Evolutionary conservation across 2,329 filamentous ascomycete species (phyloP), one percentile per base, ranked within the genome.

Genomic region (Fusarium sp.): DNA sequence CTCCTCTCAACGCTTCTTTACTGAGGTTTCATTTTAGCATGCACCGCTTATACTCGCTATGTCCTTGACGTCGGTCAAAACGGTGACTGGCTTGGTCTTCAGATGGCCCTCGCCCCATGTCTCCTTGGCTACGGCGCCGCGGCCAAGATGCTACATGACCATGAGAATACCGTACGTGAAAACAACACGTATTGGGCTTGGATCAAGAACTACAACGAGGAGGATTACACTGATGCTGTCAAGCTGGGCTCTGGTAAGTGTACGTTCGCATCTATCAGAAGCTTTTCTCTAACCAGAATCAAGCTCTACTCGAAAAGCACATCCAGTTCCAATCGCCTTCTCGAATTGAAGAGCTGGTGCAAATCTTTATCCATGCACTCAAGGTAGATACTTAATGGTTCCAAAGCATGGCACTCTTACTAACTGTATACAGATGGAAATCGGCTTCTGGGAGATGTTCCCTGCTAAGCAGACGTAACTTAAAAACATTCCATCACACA

Each of bases 21-120:
- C 43, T 53, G 50, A 61, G 8, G 4, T 29, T 12, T 5, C 14
- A 22, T 18, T 9, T 25, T 18, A 86, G 91, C 92, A n/a, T 94
- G 91, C 76, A 93, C 90, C 11, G 92, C 93, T 45, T 96, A 97
- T 78, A 94, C 91, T 25, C 83, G 92, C 77, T 97, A 95, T 79
- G 91, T 97, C 27, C 89, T 98, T 58, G 95, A 98, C 75, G 86
- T 97, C 22, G 95, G 95, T 9, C 90, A 94, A 73, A 94, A 92
- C 3, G 90, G 96, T 77, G 94, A 97, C 82, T 97, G 91, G 90
- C 85, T 98, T 46, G 94, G 91, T 6, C 86, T 98, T 12, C 94
- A 97, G 76, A 84, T 98, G 67, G 91, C 93, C 7, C 85, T 98
- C 57, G 90, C 95, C 16, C 94, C 95, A 0, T 98, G 95, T 77